Evolutionary conservation across 192 early-diverging fungal genomes (phyloP).

Genomic region (Coemansia sp.): DNA sequence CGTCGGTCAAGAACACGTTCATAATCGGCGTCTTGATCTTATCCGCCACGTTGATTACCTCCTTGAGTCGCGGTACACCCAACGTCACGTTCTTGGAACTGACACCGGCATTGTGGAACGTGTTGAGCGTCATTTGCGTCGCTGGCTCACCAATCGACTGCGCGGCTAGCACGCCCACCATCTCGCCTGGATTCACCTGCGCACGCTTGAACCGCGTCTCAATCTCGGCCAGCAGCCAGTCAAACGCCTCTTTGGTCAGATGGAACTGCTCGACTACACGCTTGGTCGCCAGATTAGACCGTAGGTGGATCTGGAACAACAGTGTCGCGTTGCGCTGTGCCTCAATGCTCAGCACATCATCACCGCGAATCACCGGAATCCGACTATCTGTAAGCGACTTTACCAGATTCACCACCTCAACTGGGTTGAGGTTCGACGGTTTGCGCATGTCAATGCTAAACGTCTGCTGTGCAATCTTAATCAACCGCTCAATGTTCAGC

Average conservation of each 20-base stretch:
- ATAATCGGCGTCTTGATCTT: conserved; percentile 94
- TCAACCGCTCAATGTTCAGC: conserved; percentile 83
- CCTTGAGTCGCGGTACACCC: conserved; percentile 97
- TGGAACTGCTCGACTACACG: conserved; percentile 89
- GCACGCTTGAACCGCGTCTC: conserved; percentile 86
- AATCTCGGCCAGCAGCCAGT: conserved; percentile 94
- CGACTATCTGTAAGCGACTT: conserved; percentile 68
- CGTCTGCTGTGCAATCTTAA: conserved; percentile 86
- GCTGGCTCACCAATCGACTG: conserved; percentile 99
- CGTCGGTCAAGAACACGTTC: conserved; percentile 68
- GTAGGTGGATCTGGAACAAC: conserved; percentile 81
- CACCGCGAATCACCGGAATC: conserved; percentile 74
- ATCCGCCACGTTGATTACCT: conserved; percentile 97
- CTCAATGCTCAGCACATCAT: conserved; percentile 80
- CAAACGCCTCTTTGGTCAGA: conserved; percentile 81
- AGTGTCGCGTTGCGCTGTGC: conserved; percentile 92
- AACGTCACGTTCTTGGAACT: conserved; percentile 94
- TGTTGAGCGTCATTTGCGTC: conserved; percentile 99
- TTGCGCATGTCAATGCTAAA: conserved; percentile 80
- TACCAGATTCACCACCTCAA: conserved; percentile 73
- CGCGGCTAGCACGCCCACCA: conserved; percentile 96
- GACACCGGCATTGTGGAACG: conserved; percentile 99
- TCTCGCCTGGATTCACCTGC: conserved; percentile 92
- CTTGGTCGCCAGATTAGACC: conserved; percentile 78
- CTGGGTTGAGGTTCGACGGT: conserved; percentile 84